Base-by-base conservation (phyloP, 345 rosid genomes). In the Eucalyptus marginata region DNA sequence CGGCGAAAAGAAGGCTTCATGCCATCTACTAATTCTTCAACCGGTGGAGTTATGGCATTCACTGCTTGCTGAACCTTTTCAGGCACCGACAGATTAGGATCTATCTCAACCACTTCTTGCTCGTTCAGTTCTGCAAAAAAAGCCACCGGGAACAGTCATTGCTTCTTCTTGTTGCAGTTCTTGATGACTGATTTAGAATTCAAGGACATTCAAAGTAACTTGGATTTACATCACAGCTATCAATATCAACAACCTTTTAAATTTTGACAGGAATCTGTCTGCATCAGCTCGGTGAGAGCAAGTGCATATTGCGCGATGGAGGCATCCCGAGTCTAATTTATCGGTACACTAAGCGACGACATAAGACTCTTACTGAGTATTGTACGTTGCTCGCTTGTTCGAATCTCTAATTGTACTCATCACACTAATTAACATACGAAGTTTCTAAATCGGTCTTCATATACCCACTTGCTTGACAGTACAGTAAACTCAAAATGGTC, bases 11-110 rank as follows among this genome's bases (percentile, higher is more conserved):
- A 46, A 33, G 88, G 86, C 16, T 36, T 89, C 11, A 31, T 50
- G 15, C 87, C 90, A 66, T 90, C 59, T 20, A 17, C 29, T 62
- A 66, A 27, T 54, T 68, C 84, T 52, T 86, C 27, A 17, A 88
- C 71, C 36, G 89, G 24, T 12, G 50, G 54, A 86, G 94, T 92
- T 86, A 94, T 88, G 56, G 96, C 93, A 46, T 92, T 86, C 44
- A 93, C 76, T 16, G 97, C 97, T 64, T 86, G 59, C 51, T 93
- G 91, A 87, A 95, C 96, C 86, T 93, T 90, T 66, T 94, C 90
- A 4, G 93, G 87, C 14, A 94, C 92, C 4, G 91, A 90, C 79
- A 91, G 89, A 49, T 91, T 90, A 36, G 91, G 83, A 68, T 92
- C 92, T 40, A 94, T 52, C 31, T 66, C 89, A 64, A 92, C 88